A percentile compares a stretch with the other conserved stretches of the same genome.
phyloP scores from a whole-genome alignment of 352 stramenopile genomes.

The Stephanocyclus meneghinianus region DNA sequence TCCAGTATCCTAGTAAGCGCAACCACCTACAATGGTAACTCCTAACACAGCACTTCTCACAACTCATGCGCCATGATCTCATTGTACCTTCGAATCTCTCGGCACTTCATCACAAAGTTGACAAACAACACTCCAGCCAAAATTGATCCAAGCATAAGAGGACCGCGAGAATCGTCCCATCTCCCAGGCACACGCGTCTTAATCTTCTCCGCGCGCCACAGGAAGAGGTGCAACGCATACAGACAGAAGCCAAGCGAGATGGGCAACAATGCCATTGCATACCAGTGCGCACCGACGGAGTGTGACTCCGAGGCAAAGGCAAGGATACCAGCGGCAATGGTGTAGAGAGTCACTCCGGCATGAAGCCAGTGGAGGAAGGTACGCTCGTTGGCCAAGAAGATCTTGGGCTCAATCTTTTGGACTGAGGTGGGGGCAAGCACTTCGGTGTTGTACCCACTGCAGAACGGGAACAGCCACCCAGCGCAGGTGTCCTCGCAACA shows the following conservation, averaged over 20 bases:
- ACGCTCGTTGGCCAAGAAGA: slow-evolving; percentile 88
- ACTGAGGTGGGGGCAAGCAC: slow-evolving; percentile 79
- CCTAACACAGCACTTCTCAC: not conserved
- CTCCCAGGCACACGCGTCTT: slow-evolving; percentile 76
- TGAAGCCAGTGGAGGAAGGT: slow-evolving; percentile 87
- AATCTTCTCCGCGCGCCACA: slow-evolving; percentile 82
- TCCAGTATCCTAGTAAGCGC: too few species aligned
- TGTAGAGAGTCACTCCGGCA: slow-evolving; percentile 82
- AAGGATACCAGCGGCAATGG: slow-evolving; percentile 81
- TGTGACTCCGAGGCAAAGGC: slow-evolving; percentile 74
- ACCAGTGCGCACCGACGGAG: slow-evolving; percentile 70
- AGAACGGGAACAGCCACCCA: slow-evolving; percentile 74
- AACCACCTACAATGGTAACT: too few species aligned
- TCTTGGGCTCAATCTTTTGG: slow-evolving; percentile 87
- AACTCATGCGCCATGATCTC: slow-evolving; percentile 5
- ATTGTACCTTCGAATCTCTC: slow-evolving; percentile 49
- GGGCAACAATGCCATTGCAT: slow-evolving; percentile 80
- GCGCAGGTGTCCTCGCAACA: slow-evolving; percentile 62
- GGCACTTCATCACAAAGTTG: slow-evolving; percentile 76
- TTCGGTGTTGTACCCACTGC: slow-evolving; percentile 61
- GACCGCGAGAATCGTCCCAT: slow-evolving; percentile 86
- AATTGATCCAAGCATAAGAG: slow-evolving; percentile 77
- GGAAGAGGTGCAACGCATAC: slow-evolving; percentile 84
- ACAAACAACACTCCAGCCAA: slow-evolving; percentile 78
- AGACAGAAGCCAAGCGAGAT: slow-evolving; percentile 83